Evolutionary conservation across 106 monocot species (phyloP), one percentile per base, ranked within the genome.

Genomic region (Narthecium ossifragum): DNA sequence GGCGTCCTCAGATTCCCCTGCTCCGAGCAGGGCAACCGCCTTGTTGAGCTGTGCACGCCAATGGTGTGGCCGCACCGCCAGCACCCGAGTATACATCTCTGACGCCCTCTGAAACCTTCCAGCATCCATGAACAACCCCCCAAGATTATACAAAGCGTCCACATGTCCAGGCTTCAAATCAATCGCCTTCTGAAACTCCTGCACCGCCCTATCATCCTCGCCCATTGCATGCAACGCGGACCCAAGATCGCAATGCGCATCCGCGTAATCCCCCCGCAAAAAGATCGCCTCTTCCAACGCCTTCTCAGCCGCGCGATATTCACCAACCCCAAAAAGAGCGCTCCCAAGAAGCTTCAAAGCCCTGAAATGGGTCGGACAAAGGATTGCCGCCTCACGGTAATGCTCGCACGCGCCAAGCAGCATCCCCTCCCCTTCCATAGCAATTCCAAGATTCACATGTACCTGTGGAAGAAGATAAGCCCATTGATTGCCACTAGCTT

Each of bases 101-200:
- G 96, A 69, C 6, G 90, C 96, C 65, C 96, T 83, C 0, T 76
- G 71, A 60, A 79, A 96, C 63, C 96, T 65, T 8, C 86, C 80
- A 10, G 71, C 69, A 53, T 86, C 96, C 90, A 96, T 86, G 29
- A 75, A 86, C 67, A 96, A 62, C 5, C 96, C 96, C 0, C 96
- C 96, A 2, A 96, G 71, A 64, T 96, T 96, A 53, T 96, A 96
- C 34, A 96, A 69, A 3, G 96, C 90, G 60, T 96, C 96, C 0
- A 90, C 83, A 74, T 90, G 90, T 34, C 84, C 84, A 13, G 96
- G 90, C 41, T 83, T 90, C 64, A 96, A 65, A 71, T 96, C 96
- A 38, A 96, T 96, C 10, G 86, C 96, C 71, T 90, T 96, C 75
- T 96, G 96, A 26, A 96, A 96, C 64, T 90, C 96, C 66, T 90